Percentiles rank a stretch among this genome's conserved stretches.
These are phyloP conservation scores for Haberlea rhodopensis DNA, from an alignment of 257 asterid genomes.

Conservation along the genomic window DNA sequence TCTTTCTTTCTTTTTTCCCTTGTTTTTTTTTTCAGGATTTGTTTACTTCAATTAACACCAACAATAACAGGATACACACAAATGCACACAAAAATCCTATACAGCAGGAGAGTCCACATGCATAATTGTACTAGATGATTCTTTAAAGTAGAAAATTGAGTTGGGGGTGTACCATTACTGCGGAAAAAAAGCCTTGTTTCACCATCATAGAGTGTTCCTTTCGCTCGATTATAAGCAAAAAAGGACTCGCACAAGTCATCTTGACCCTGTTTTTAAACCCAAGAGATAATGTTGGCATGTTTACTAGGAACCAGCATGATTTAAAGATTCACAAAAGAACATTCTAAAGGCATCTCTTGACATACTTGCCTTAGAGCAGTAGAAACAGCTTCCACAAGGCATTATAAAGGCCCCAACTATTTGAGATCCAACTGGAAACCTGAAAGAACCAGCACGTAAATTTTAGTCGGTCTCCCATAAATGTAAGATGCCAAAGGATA, in stretches of 20 bases:
- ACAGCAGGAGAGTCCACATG: constrained; percentile 1
- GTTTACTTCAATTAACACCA: constrained; percentile 2
- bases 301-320: background rate
- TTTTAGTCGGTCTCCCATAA: constrained; percentile 18
- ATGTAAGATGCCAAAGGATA: background rate
- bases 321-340: constrained; percentile 26
- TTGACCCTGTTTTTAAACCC: constrained; percentile 73
- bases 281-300: constrained; percentile 22
- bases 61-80: background rate
- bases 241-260: constrained; percentile 93
- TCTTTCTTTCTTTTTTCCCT: background rate
- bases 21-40: background rate
- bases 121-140: constrained; percentile 9
- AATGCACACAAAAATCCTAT: background rate
- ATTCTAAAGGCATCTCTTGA: constrained; percentile 17
- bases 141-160: constrained; percentile 9
- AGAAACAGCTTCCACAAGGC: constrained; percentile 98
- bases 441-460: constrained; percentile 27
- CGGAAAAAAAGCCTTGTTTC: constrained; percentile 92
- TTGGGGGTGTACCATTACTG: constrained; percentile 51
- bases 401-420: constrained; percentile 97
- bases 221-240: constrained; percentile 91
- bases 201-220: constrained; percentile 97
- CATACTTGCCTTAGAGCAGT: constrained; percentile 77
- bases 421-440: constrained; percentile 79